phyloP scores from a whole-genome alignment of 2,329 filamentous ascomycete species.

The Arachnomyces sp. region DNA sequence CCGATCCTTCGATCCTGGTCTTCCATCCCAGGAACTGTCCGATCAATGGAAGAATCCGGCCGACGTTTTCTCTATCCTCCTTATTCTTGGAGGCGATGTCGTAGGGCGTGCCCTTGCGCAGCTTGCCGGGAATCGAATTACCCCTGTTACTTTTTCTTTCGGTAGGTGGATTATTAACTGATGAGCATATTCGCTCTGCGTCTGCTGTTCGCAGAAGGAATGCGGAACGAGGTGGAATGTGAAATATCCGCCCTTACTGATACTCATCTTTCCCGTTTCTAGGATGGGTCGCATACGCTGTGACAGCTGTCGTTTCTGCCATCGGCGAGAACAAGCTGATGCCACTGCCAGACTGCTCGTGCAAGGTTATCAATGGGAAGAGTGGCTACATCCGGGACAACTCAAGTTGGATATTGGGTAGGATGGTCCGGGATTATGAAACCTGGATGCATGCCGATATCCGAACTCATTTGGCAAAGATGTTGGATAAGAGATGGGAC shows the following conservation, averaged over 20 bases:
- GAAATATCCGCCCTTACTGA: too few species aligned
- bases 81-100: constrained; percentile 31
- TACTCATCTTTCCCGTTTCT: too few species aligned
- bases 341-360: constrained; percentile 27
- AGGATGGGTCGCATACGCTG: constrained; percentile 34
- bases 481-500: constrained; percentile 16
- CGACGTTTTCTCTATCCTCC: constrained; percentile 27
- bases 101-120: constrained; percentile 30
- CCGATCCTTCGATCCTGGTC: too few species aligned
- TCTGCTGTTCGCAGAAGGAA: too few species aligned
- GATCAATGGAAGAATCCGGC: constrained; percentile 12
- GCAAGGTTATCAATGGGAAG: constrained; percentile 9
- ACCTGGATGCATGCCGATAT: constrained; percentile 9
- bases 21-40: too few species aligned
- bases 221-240: too few species aligned
- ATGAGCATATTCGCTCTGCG: too few species aligned
- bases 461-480: background rate
- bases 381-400: constrained; percentile 34
- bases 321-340: constrained; percentile 29
- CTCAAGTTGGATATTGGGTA: constrained; percentile 36
- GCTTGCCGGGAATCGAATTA: constrained; percentile 19
- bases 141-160: constrained; percentile 33
- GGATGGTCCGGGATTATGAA: constrained; percentile 38
- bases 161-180: too few species aligned
- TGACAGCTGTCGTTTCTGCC: constrained; percentile 21